These are phyloP conservation scores for Carpinus viminea DNA, from an alignment of 306 rosid species.

Conservation along the genomic window DNA sequence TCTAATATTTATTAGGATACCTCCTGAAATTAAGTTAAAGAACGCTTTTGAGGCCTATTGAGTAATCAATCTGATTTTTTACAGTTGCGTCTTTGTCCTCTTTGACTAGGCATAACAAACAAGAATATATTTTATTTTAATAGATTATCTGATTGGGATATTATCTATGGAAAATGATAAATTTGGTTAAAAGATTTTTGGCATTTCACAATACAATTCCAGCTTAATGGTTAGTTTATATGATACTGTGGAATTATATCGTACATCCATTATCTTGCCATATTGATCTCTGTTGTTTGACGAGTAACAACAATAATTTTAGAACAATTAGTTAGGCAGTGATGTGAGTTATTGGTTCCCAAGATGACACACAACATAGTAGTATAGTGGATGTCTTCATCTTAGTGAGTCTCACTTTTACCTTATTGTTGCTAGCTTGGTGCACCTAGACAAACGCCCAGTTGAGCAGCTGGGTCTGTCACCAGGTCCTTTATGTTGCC, in stretches of 20 bases:
- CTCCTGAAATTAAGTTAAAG: too few species aligned
- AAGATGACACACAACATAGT: not conserved
- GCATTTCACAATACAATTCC: too few species aligned
- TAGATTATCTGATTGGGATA: not conserved
- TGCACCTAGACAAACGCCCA: conserved; percentile 32
- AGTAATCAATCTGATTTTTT: too few species aligned
- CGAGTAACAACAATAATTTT: too few species aligned
- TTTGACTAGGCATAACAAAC: not conserved
- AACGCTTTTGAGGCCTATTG: too few species aligned
- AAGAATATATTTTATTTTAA: not conserved
- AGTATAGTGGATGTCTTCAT: conserved; percentile 17
- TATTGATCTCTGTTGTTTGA: not conserved
- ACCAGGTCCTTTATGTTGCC: conserved; percentile 31
- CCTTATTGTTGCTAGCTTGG: conserved; percentile 37
- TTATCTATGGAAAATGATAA: not conserved
- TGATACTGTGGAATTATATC: too few species aligned
- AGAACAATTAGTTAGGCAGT: not conserved
- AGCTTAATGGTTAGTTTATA: too few species aligned
- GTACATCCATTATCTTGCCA: not conserved
- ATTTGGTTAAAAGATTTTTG: too few species aligned
- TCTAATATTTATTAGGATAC: too few species aligned
- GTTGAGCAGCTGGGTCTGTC: conserved; percentile 34
- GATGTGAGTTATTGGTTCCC: not conserved
- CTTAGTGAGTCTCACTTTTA: conserved; percentile 27
- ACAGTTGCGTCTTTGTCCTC: too few species aligned